Evolutionary conservation across 306 rosid genomes (phyloP).

Genomic region (Oemleria cerasiformis): DNA sequence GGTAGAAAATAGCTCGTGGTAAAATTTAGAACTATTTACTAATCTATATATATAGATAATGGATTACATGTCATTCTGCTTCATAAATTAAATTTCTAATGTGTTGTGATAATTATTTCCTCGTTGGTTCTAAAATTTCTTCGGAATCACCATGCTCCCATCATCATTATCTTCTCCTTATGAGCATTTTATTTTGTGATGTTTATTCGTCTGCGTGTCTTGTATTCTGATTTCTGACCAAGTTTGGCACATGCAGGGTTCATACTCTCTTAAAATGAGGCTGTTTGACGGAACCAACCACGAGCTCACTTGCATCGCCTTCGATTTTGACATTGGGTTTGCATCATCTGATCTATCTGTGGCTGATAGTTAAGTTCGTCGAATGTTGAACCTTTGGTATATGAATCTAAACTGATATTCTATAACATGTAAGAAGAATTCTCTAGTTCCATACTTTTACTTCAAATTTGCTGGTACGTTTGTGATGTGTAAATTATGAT

Average conservation of each 20-base stretch:
- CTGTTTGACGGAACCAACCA: slow-evolving; percentile 50
- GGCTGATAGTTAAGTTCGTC: slow-evolving; percentile 55
- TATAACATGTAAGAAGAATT: slow-evolving; percentile 21
- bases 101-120: background rate
- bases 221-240: slow-evolving; percentile 29
- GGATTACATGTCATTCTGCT: background rate
- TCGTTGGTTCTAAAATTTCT: background rate
- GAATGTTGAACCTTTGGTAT: slow-evolving; percentile 10
- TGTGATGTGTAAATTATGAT: slow-evolving; percentile 11
- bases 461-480: slow-evolving; percentile 5
- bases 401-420: slow-evolving; percentile 15
- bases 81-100: background rate
- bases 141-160: background rate
- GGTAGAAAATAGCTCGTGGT: background rate
- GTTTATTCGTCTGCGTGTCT: background rate
- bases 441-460: background rate
- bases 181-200: background rate
- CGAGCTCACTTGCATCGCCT: slow-evolving; percentile 63
- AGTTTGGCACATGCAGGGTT: slow-evolving; percentile 51
- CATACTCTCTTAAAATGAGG: slow-evolving; percentile 69
- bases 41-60: background rate
- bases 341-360: slow-evolving; percentile 34
- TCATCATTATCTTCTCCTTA: background rate
- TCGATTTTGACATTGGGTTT: slow-evolving; percentile 64
- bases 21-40: background rate